Percentiles rank a stretch among this genome's conserved stretches.
Conservation (phyloP, 2,329 filamentous ascomycete species). For the Zasmidium cellare region DNA sequence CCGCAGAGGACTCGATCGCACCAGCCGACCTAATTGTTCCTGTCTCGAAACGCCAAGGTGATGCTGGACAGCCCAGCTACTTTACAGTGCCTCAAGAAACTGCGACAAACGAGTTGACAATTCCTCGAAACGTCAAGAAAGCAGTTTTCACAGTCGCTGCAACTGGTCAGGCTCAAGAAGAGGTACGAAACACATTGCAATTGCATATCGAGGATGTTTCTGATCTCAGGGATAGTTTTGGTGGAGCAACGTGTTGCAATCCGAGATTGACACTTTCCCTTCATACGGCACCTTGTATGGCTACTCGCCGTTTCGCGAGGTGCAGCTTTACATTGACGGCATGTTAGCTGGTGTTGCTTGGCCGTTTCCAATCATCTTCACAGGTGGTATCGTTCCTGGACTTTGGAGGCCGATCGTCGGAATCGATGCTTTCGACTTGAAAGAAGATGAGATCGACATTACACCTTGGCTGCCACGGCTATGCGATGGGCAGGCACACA, state of each 20-base stretch:
- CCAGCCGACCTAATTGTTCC: conserved; percentile 68
- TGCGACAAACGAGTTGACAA: conserved; percentile 58
- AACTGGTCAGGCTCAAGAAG: conserved; percentile 72
- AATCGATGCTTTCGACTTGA: conserved; percentile 74
- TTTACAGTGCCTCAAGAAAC: conserved; percentile 66
- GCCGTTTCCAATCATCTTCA: conserved; percentile 82
- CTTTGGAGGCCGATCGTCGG: conserved; percentile 79
- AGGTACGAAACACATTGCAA: conserved; percentile 45
- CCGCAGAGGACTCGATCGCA: conserved; percentile 41
- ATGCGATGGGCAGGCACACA: conserved; percentile 64
- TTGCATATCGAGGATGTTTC: neutral
- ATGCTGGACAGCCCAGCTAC: conserved; percentile 58
- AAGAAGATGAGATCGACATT: conserved; percentile 80
- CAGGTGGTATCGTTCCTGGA: conserved; percentile 73
- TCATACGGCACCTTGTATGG: conserved; percentile 60
- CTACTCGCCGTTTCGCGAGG: conserved; percentile 73
- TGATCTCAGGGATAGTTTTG: conserved; percentile 57
- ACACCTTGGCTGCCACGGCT: conserved; percentile 72
- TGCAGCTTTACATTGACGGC: conserved; percentile 74
- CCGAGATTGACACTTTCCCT: conserved; percentile 60
- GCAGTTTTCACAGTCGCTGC: conserved; percentile 76
- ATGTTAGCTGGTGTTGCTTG: conserved; percentile 71
- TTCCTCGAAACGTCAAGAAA: conserved; percentile 67
- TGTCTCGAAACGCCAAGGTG: conserved; percentile 56
- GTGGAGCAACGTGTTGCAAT: conserved; percentile 75